Evolutionary conservation across 352 stramenopile genomes (phyloP).

Genomic region (Phytophthora fragariae): DNA sequence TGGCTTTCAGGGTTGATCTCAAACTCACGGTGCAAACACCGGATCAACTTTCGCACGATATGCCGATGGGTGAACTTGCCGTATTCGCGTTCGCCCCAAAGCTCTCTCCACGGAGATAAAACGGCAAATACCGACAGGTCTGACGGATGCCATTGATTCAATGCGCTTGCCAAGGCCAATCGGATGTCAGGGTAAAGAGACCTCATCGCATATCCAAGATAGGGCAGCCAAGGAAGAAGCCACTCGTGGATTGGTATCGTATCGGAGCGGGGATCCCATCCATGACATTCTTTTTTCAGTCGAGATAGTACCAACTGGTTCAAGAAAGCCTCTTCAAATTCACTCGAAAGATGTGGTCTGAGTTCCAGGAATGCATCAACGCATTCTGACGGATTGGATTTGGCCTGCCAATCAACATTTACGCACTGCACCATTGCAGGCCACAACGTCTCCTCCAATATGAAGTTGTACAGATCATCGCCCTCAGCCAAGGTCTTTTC

Average conservation of each 20-base stretch:
- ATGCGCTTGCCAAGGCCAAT: conserved; percentile 59
- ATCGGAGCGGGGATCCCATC: conserved; percentile 63
- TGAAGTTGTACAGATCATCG: conserved; percentile 80
- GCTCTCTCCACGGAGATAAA: conserved; percentile 70
- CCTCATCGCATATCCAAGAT: conserved; percentile 55
- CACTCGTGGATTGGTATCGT: conserved; percentile 76
- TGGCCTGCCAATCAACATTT: conserved; percentile 70
- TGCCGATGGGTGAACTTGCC: conserved; percentile 86
- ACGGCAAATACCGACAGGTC: conserved; percentile 70
- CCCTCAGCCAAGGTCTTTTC: conserved; percentile 65
- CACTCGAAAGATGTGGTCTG: conserved; percentile 53
- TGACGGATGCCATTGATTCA: conserved; percentile 86
- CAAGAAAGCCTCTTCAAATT: conserved; percentile 66
- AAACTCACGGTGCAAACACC: conserved; percentile 85
- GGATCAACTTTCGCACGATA: conserved; percentile 78
- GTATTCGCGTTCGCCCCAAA: conserved; percentile 86
- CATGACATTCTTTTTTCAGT: conserved; percentile 74
- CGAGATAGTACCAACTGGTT: conserved; percentile 70
- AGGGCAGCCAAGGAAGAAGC: conserved; percentile 72
- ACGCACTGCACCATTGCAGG: conserved; percentile 71
- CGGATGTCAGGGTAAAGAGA: conserved; percentile 78
- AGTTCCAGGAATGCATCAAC: conserved; percentile 59
- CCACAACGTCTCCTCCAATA: conserved; percentile 83
- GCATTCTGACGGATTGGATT: conserved; percentile 44
- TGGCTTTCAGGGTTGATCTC: conserved; percentile 79